phyloP scores from a whole-genome alignment of 345 rosid genomes.

The Sisymbrium altissimum region DNA sequence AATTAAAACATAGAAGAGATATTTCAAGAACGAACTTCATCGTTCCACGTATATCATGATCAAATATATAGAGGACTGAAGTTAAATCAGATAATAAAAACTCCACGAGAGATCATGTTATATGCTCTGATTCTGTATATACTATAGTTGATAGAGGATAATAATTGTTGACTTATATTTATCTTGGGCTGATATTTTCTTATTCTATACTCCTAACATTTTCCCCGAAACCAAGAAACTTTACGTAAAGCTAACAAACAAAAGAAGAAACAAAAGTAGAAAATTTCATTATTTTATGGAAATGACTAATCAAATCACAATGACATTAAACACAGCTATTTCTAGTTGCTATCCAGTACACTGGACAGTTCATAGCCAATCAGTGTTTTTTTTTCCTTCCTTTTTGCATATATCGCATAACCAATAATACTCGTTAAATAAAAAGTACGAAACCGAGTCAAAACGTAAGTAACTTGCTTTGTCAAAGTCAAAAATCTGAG shows the following conservation, averaged over 20 bases:
- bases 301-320: constrained; percentile 15
- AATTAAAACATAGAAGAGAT: not conserved
- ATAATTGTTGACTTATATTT: not conserved
- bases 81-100: not conserved
- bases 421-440: not conserved
- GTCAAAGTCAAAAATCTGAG: constrained; percentile 13
- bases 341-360: constrained; percentile 14
- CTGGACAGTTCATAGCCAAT: constrained; percentile 16
- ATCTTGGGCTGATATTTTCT: not conserved
- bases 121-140: not conserved
- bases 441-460: not conserved
- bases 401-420: not conserved
- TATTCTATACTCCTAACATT: not conserved
- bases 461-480: not conserved
- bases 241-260: too few relatives aligned
- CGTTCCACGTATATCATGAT: not conserved
- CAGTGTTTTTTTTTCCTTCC: not conserved
- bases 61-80: not conserved
- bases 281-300: not conserved
- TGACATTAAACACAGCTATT: constrained; percentile 5
- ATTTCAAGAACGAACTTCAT: not conserved
- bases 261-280: not conserved
- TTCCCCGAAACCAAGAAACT: not conserved
- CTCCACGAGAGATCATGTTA: not conserved
- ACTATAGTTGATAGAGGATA: not conserved